Evolutionary conservation across 495 filamentous ascomycete genomes (phyloP), one percentile per base, ranked within the genome.

Genomic region (Oidiodendron maius): DNA sequence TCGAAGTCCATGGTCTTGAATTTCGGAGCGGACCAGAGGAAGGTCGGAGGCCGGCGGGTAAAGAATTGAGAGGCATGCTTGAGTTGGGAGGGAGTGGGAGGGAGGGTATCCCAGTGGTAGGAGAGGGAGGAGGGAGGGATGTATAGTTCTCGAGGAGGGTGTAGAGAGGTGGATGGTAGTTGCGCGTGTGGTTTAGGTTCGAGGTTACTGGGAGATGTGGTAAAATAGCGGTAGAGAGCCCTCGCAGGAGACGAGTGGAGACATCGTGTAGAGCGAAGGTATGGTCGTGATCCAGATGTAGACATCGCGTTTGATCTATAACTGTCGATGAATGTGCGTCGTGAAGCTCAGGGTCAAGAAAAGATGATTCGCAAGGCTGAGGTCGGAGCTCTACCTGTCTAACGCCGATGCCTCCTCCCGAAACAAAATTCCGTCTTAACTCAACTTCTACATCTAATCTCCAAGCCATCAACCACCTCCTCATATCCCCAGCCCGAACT

Each of bases 1-100:
- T 78, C 78, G 50, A 66, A 66, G 32, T 68, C 71, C 17, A 86
- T 75, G n/a, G 76, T 70, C 52, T 83, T 82, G 59, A 95, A 95
- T 52, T 82, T 78, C 32, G 71, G 67, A 3, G 83, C 78, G 16
- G 80, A 80, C 72, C 83, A 91, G 28, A 90, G 68, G 61, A 91
- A 83, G 9, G 68, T 59, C 0, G 88, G 81, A 0, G 71, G 71
- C 24, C 77, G 70, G 20, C 64, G 57, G 12, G 71, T 74, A 67
- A 95, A 96, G 62, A 90, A 72, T 15, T 66, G 69, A 32, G 74
- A 60, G 20, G 84, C 80, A 45, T 75, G 71, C 22, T 58, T 52
- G 21, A 84, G 70, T 61, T 89, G 75, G 1, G 55, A 40, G 1
- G 62, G 23, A 1, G 65, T 80, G 0, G 90, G 82, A 4, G 70